Conservation (phyloP, 1,139 yeast genomes). For the Yamadazyma atlantica region DNA sequence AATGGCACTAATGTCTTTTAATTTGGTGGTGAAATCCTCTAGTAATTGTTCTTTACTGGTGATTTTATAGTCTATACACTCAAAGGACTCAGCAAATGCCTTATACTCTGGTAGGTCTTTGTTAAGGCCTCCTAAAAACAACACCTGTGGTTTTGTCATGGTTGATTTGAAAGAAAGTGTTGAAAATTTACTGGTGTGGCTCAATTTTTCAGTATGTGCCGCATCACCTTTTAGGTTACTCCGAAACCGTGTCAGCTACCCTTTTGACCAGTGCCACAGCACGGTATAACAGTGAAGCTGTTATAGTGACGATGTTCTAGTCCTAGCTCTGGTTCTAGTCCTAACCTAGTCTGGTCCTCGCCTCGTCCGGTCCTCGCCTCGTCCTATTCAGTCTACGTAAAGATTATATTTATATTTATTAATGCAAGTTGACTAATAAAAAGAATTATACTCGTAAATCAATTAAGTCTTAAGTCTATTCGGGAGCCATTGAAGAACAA, state of each 20-base stretch:
- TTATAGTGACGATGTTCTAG: too few species aligned
- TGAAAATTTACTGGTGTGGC: neutral
- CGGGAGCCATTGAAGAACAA: neutral
- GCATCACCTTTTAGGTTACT: too few species aligned
- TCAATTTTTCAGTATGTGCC: neutral
- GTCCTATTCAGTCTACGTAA: too few species aligned
- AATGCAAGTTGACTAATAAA: slow-evolving; percentile 11
- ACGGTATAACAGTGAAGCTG: too few species aligned
- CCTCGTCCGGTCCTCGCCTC: too few species aligned
- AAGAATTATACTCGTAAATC: slow-evolving; percentile 7
- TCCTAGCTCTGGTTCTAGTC: too few species aligned
- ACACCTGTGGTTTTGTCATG: slow-evolving; percentile 31
- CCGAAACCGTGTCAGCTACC: too few species aligned
- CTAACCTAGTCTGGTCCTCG: too few species aligned
- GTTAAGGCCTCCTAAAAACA: slow-evolving; percentile 47
- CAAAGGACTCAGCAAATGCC: slow-evolving; percentile 37
- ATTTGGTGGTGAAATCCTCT: slow-evolving; percentile 32
- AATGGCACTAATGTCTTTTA: slow-evolving; percentile 51
- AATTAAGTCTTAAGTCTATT: slow-evolving; percentile 3
- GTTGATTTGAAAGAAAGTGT: neutral
- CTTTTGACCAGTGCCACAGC: too few species aligned
- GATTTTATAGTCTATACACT: slow-evolving; percentile 43
- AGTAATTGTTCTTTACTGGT: slow-evolving; percentile 42
- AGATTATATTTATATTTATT: slow-evolving; percentile 5
- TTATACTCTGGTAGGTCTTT: slow-evolving; percentile 34